Conservation (phyloP, 441 rosid genomes). For the Omphalea diandra region DNA sequence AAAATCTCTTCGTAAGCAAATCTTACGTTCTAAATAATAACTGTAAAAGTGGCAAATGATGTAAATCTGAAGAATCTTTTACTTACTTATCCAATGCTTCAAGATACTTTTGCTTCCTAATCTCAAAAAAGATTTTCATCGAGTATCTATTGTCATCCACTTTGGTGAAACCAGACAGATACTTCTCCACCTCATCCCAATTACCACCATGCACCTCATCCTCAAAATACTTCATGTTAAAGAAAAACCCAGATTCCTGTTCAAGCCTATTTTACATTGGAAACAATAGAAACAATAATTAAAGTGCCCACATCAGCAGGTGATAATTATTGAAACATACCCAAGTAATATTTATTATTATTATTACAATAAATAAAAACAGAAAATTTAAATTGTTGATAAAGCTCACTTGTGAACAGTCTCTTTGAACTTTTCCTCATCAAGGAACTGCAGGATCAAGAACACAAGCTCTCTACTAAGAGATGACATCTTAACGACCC, state of each 20-base stretch:
- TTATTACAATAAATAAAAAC: background rate
- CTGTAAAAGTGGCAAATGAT: background rate
- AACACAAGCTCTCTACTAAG: constrained; percentile 99
- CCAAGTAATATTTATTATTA: too few species aligned
- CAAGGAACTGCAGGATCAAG: constrained; percentile 96
- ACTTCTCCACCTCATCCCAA: constrained; percentile 98
- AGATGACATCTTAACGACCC: constrained; percentile 75
- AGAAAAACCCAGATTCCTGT: constrained; percentile 99
- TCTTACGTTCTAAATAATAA: background rate
- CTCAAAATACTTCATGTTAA: constrained; percentile 97
- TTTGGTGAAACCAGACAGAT: constrained; percentile 96
- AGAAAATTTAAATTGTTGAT: constrained; percentile 5
- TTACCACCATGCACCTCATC: constrained; percentile 92
- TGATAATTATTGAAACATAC: constrained; percentile 15
- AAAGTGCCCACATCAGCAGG: constrained; percentile 22
- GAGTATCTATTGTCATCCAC: constrained; percentile 98
- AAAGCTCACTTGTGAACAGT: constrained; percentile 86
- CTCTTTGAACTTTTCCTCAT: constrained; percentile 98
- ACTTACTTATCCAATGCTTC: constrained; percentile 97
- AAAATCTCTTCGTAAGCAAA: constrained; percentile 7
- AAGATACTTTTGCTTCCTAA: constrained; percentile 97
- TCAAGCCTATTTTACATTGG: constrained; percentile 65
- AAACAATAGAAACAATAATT: constrained; percentile 20
- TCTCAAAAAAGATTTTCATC: constrained; percentile 98
- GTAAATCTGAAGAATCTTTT: constrained; percentile 4